Conservation (phyloP, 257 asterid species). For the Pogostemon cablin region DNA sequence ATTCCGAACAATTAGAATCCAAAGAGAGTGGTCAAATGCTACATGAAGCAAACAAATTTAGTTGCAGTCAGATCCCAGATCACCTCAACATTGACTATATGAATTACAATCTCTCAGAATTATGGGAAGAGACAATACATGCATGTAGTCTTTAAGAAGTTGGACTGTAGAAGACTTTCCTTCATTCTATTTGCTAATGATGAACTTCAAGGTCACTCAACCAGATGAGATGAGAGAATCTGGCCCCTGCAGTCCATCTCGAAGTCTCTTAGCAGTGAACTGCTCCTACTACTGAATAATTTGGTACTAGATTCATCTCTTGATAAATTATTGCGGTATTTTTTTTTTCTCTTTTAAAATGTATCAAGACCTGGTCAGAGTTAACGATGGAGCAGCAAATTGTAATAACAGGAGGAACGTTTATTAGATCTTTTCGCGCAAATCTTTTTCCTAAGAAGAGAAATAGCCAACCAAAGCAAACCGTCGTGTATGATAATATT, state of each 20-base stretch:
- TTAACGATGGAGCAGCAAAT: slow-evolving; percentile 18
- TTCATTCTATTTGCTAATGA: not conserved
- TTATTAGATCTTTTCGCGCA: not conserved
- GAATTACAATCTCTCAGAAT: slow-evolving; percentile 1
- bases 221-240: slow-evolving; percentile 11
- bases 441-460: not conserved
- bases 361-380: not conserved
- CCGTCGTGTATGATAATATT: not conserved
- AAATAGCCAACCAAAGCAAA: not conserved
- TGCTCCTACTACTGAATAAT: slow-evolving; percentile 6
- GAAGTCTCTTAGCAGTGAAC: not conserved
- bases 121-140: slow-evolving; percentile 5
- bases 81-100: slow-evolving; percentile 12
- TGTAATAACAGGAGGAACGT: slow-evolving; percentile 11
- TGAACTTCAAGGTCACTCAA: slow-evolving; percentile 10
- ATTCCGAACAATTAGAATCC: slow-evolving; percentile 14
- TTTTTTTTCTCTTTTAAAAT: not conserved
- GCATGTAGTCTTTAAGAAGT: not conserved
- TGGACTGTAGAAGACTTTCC: not conserved
- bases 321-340: not conserved
- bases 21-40: not conserved
- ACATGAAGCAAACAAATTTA: slow-evolving; percentile 22
- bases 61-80: not conserved
- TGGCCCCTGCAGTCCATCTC: slow-evolving; percentile 19
- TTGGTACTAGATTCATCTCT: slow-evolving; percentile 4